Base-by-base conservation (phyloP, 164 flowering plant genomes). In the Pachysandra terminalis region DNA sequence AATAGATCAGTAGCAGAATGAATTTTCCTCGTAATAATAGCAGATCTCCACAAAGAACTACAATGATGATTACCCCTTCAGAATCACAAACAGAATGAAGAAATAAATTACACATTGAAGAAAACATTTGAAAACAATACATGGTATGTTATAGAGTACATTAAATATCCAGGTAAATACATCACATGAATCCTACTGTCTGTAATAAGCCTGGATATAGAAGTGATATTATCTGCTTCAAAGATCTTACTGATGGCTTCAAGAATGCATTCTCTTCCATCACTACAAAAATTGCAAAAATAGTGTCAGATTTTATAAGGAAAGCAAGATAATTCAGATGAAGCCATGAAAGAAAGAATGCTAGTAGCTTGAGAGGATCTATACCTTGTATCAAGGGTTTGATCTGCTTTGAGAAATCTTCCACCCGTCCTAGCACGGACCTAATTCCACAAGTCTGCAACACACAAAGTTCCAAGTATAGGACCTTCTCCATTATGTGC, bases 381-480 rank as follows among this genome's bases (percentile, higher is more conserved):
- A 32, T 79, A 96, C 99, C 98, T 84, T 69, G 78, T 1, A 92
- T 41, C 57, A 92, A 79, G 22, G 69, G 59, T 76, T 80, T 84
- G 64, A 83, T 61, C 80, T 77, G 90, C 81, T 84, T 92, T 0
- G 94, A 81, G 73, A 96, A 92, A 70, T 90, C 92, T 72, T 96
- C 99, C 32, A 87, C 84, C 6, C 90, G 94, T 13, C 97, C 98
- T 59, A 80, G 64, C 1, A 92, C 97, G 23, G 97, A 91, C 78
- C 91, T 80, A 53, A 92, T 85, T 66, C 97, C 93, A 69, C 99
- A 96, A 22, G 80, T 86, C 67, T 89, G 98, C 26, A 86, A 78
- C 23, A 92, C 97, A 66, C 90, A 88, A 5, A 80, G 83, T 78
- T 96, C 99, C 82, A 96, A 77, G 71, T 88, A 83, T 78, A 92